These are phyloP conservation scores for Trichosporon sp. DNA, from an alignment of 1,284 basidiomycete genomes.

Conservation along the genomic window DNA sequence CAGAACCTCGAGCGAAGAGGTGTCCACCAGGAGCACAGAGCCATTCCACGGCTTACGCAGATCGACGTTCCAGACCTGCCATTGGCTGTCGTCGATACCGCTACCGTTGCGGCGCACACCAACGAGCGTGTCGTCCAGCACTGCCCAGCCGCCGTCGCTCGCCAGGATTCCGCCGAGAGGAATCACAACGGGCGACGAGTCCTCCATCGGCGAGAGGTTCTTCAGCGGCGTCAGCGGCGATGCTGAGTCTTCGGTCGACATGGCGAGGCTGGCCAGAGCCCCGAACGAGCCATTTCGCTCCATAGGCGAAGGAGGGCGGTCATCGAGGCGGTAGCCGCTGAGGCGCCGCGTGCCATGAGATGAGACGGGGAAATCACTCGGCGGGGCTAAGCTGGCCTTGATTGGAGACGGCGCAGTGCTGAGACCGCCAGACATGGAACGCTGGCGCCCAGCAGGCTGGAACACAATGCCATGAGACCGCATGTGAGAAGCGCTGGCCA, in stretches of 20 bases:
- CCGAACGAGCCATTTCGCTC: conserved; percentile 13
- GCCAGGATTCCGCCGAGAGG: conserved; percentile 32
- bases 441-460: conserved; percentile 6
- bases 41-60: conserved; percentile 36
- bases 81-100: conserved; percentile 41
- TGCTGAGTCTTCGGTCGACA: conserved; percentile 4
- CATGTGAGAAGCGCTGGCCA: neutral
- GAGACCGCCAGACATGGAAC: conserved; percentile 8
- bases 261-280: conserved; percentile 11
- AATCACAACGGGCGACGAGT: conserved; percentile 10
- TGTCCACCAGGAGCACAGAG: conserved; percentile 26
- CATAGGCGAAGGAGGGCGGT: conserved; percentile 14
- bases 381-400: neutral
- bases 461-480: conserved; percentile 1
- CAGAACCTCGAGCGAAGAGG: conserved; percentile 19
- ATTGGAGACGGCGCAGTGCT: neutral
- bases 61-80: conserved; percentile 39
- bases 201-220: neutral
- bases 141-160: conserved; percentile 24
- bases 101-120: conserved; percentile 28
- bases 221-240: neutral
- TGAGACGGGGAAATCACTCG: conserved; percentile 38
- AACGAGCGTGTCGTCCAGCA: conserved; percentile 24
- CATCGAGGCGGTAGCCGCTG: conserved; percentile 22
- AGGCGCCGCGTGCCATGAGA: conserved; percentile 36